Evolutionary conservation across 306 rosid genomes (phyloP), one percentile per base, ranked within the genome.

Genomic region (Cicer pinnatifidum): DNA sequence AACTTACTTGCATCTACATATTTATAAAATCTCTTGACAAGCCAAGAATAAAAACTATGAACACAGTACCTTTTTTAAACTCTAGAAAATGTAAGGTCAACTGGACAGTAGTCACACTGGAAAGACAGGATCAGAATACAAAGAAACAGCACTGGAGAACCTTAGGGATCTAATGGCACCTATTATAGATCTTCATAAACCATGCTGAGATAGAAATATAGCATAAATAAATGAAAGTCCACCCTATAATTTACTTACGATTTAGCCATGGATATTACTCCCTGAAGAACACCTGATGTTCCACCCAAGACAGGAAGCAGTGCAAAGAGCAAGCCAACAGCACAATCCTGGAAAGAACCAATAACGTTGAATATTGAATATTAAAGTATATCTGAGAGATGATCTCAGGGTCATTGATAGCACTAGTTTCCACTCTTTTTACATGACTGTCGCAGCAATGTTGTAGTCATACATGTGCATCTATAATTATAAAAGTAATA

Each of bases 291-390:
- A 46, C 99, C 99, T 52, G 97, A 91, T 56, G 95, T 89, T 54
- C 96, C 99, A 66, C 96, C 99, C 35, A 91, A 87, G 78, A 94
- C 85, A 6, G 99, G 99, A 82, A 94, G 91, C 87, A 94, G 73
- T 7, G 99, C 97, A 88, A 94, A 94, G 71, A 94, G 91, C 89
- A 94, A 86, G 71, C 99, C 99, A 62, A 94, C 96, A 37, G 99
- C 95, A 86, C 97, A 89, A 71, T 94, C 99, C 97, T 94, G 88
- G 74, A 67, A 73, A 77, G 63, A 53, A 48, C 72, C 76, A 78
- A 53, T 1, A n/a, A 13, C 48, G 69, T 58, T 46, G 47, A 76
- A 80, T 60, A 78, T 40, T 54, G 19, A 79, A 77, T 54, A 38
- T 70, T 23, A 61, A 53, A 15, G n/a, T 50, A 39, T 69, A 35